A percentile compares a stretch with the other conserved stretches of the same genome.
These are phyloP conservation scores for Xylariales sp. DNA, from an alignment of 2,329 filamentous ascomycete species.

Conservation along the genomic window DNA sequence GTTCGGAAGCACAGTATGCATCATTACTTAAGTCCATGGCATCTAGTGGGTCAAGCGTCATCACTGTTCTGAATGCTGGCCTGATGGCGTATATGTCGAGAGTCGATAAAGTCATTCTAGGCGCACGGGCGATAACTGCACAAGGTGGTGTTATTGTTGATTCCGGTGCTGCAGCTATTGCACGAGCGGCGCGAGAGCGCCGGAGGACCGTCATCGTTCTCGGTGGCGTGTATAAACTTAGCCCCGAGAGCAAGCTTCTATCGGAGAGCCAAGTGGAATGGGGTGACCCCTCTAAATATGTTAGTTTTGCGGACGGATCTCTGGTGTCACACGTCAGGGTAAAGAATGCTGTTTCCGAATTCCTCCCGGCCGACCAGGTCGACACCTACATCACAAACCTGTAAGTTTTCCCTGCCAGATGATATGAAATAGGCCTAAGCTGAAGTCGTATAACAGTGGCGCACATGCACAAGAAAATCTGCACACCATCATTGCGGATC, in stretches of 20 bases:
- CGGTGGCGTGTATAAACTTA: slow-evolving; percentile 92
- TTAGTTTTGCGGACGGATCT: slow-evolving; percentile 81
- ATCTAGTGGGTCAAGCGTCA: slow-evolving; percentile 81
- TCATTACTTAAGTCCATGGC: slow-evolving; percentile 81
- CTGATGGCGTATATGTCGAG: slow-evolving; percentile 94
- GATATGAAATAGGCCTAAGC: background rate
- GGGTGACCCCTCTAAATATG: slow-evolving; percentile 80
- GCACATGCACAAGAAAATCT: slow-evolving; percentile 70
- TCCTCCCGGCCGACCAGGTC: slow-evolving; percentile 79
- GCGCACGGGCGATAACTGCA: slow-evolving; percentile 86
- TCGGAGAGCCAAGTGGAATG: slow-evolving; percentile 86
- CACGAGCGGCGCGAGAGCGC: slow-evolving; percentile 84
- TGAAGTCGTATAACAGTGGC: slow-evolving; percentile 42
- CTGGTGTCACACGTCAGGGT: slow-evolving; percentile 83
- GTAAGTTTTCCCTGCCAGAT: slow-evolving; percentile 59
- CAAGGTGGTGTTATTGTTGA: slow-evolving; percentile 89
- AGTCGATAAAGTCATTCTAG: slow-evolving; percentile 94
- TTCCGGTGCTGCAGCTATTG: slow-evolving; percentile 84
- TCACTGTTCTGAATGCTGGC: slow-evolving; percentile 85
- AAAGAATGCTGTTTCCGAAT: slow-evolving; percentile 83
- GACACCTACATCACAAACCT: slow-evolving; percentile 89
- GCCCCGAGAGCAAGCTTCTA: slow-evolving; percentile 87
- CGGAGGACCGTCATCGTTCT: slow-evolving; percentile 88
- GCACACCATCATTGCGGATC: slow-evolving; percentile 78
- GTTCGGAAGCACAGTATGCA: slow-evolving; percentile 57